phyloP scores from a whole-genome alignment of 306 rosid species.

The Glycine tomentella region DNA sequence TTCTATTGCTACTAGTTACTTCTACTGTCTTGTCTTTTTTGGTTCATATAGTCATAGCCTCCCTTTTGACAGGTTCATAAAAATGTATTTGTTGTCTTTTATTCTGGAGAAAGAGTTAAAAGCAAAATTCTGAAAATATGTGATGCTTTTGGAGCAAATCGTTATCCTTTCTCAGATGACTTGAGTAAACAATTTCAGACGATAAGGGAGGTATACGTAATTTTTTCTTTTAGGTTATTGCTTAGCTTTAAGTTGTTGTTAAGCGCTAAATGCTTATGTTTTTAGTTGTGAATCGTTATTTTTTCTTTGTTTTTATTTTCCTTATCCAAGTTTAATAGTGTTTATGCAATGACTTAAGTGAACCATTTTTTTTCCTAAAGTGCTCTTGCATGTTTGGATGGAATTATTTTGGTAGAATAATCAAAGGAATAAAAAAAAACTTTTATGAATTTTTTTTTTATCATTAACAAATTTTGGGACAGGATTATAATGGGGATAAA shows the following conservation, averaged over 20 bases:
- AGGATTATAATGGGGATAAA: neutral
- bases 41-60: slow-evolving; percentile 30
- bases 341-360: slow-evolving; percentile 5
- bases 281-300: neutral
- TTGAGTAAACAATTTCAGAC: slow-evolving; percentile 68
- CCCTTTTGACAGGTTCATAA: slow-evolving; percentile 69
- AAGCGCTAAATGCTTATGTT: slow-evolving; percentile 3
- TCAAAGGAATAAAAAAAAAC: neutral
- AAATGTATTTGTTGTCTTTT: slow-evolving; percentile 83
- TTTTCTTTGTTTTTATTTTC: neutral
- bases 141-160: slow-evolving; percentile 88
- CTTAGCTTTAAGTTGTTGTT: slow-evolving; percentile 4
- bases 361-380: slow-evolving; percentile 4
- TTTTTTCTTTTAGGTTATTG: slow-evolving; percentile 14
- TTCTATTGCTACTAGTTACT: neutral
- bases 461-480: neutral
- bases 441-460: neutral
- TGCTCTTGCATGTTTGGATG: neutral
- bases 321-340: neutral
- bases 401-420: neutral
- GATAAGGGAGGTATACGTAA: slow-evolving; percentile 64
- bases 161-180: slow-evolving; percentile 84
- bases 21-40: slow-evolving; percentile 38
- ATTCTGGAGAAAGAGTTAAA: slow-evolving; percentile 85
- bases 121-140: slow-evolving; percentile 79